These are phyloP conservation scores for Corylus heterophylla DNA, from an alignment of 306 rosid species.

Conservation along the genomic window DNA sequence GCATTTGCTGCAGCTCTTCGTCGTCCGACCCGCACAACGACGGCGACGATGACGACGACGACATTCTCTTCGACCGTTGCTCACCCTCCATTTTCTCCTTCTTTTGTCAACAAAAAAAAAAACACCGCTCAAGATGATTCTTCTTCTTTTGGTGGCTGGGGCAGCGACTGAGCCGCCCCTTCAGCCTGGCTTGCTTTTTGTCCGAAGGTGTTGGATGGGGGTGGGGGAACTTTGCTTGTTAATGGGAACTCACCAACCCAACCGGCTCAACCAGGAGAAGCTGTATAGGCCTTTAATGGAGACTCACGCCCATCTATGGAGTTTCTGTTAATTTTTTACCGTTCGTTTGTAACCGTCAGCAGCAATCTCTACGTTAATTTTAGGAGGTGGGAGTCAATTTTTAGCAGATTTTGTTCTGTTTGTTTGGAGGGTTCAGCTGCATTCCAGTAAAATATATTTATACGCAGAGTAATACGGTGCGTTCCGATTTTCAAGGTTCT, in stretches of 20 bases:
- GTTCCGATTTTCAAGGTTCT: not conserved
- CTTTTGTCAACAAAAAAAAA: not conserved
- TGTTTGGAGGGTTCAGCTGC: constrained; percentile 20
- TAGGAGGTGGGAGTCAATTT: constrained; percentile 30
- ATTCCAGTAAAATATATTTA: constrained; percentile 17
- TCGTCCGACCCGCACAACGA: constrained; percentile 35
- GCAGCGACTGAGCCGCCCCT: constrained; percentile 38
- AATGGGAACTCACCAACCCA: constrained; percentile 34
- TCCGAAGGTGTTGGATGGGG: not conserved
- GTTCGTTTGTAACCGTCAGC: constrained; percentile 43
- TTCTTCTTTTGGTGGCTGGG: constrained; percentile 22
- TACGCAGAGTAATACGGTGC: not conserved
- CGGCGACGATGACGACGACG: constrained; percentile 5
- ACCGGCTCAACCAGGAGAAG: constrained; percentile 28
- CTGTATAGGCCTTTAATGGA: constrained; percentile 32
- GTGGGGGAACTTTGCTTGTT: not conserved
- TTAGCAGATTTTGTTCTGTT: constrained; percentile 21
- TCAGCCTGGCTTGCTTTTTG: constrained; percentile 3
- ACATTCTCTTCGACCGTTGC: not conserved
- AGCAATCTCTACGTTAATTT: constrained; percentile 22
- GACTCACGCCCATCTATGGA: constrained; percentile 6
- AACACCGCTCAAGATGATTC: not conserved
- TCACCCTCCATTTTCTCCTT: not conserved
- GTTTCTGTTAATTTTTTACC: constrained; percentile 26
- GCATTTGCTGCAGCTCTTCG: constrained; percentile 48